Evolutionary conservation across 176 grass and related monocot genomes (phyloP).

Genomic region (Secale cereale): DNA sequence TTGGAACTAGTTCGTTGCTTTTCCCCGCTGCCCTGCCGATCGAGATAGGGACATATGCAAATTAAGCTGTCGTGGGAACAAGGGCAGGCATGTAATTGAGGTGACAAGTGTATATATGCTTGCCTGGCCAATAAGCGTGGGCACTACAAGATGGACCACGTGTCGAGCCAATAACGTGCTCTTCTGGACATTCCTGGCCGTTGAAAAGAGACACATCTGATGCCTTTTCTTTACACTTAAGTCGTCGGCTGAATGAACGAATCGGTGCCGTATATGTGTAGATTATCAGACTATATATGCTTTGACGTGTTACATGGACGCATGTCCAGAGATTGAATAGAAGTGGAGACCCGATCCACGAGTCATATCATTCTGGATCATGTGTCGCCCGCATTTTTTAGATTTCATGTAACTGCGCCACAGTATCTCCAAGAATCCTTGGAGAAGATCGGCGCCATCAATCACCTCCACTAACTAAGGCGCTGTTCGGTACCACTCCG

Average conservation of each 20-base stretch:
- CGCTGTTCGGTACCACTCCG: no score
- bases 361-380: conserved; percentile 8
- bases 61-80: no score
- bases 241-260: no score
- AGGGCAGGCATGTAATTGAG: no score
- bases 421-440: not conserved
- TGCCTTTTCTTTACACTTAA: no score
- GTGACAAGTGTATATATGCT: not conserved
- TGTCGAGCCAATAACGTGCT: not conserved
- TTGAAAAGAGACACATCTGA: no score
- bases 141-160: not conserved
- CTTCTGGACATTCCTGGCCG: no score
- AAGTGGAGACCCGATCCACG: not conserved
- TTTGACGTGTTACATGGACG: not conserved
- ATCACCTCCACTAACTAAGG: conserved; percentile 17
- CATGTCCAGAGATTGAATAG: not conserved
- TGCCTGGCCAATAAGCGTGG: not conserved
- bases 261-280: no score
- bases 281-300: not conserved
- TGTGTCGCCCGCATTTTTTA: no score
- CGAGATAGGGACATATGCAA: not conserved
- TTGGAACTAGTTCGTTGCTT: not conserved
- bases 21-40: not conserved
- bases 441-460: not conserved
- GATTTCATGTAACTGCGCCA: not conserved